Evolutionary conservation across 306 rosid species (phyloP).

Genomic region (Cicer arietinum): DNA sequence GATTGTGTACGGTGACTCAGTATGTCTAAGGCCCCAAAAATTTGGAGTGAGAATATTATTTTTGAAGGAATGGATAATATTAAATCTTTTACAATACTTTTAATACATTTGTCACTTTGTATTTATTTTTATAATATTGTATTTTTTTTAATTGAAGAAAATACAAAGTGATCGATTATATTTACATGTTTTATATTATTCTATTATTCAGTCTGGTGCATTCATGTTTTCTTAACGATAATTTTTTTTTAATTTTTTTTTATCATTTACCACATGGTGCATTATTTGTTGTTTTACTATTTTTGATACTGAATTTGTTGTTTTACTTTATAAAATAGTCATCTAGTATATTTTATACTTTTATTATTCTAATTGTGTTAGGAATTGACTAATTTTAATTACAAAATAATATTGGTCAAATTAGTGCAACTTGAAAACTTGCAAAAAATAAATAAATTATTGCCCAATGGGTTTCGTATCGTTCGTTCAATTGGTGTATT

Average conservation of each 20-base stretch:
- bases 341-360: not conserved
- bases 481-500: not conserved
- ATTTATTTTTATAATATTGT: too few relatives aligned
- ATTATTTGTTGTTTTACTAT: too few relatives aligned
- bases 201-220: not conserved
- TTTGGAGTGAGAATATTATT: too few relatives aligned
- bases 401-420: not conserved
- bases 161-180: too few relatives aligned
- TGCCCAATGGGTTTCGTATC: not conserved
- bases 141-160: not conserved
- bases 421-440: not conserved
- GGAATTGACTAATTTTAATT: not conserved
- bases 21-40: too few relatives aligned
- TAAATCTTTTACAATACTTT: too few relatives aligned
- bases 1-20: too few relatives aligned
- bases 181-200: too few relatives aligned
- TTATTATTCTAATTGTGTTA: not conserved
- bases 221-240: not conserved
- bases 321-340: not conserved
- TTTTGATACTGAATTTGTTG: not conserved
- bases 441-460: not conserved
- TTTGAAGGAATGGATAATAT: too few relatives aligned
- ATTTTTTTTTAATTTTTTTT: too few relatives aligned
- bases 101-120: not conserved
- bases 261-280: too few relatives aligned